Base-by-base conservation (phyloP, 139 green algal species). In the Chlorella sp. region DNA sequence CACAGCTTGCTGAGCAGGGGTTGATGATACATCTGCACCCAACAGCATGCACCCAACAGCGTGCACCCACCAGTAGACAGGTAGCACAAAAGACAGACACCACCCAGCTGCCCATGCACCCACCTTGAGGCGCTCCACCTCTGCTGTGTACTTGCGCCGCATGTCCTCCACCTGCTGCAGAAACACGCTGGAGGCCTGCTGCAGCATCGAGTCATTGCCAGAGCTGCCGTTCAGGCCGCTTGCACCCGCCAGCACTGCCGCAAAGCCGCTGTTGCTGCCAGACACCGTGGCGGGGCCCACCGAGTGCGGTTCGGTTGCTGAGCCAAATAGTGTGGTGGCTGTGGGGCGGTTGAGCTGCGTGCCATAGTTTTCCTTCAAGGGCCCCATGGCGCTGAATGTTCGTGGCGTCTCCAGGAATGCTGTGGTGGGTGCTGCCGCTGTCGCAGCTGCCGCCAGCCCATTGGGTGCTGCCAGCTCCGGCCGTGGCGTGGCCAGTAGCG, bases 101-200 rank as follows among this genome's bases (percentile, higher is more conserved):
- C n/a, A n/a, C n/a, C n/a, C n/a, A n/a, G n/a, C n/a, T 16, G 19
- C 64, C 15, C 36, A 24, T 39, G 2, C 0, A 3, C 69, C 12
- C 73, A 89, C 90, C 85, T 89, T 91, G 48, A 91, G 89, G 34
- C 82, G 69, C 80, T 94, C 92, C 28, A 94, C 88, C 84, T 94
- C 87, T 32, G 69, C 75, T 0, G 88, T 89, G 71, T 94, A 94
- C 60, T 88, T 89, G n/a, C 90, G 60, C 26, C 88, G 92, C 48
- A 91, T 86, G 39, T 89, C 84, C 37, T 94, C 87, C 60, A 94
- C 87, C 69, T 92, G 88, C 89, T 91, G 77, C 77, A 94, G 34
- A 16, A 94, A 94, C 37, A 76, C 24, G n/a, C 24, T 86, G 84
- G 90, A 92, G 64, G 90, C 90, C 68, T 93, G 82, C 91, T 94